Base-by-base conservation (phyloP, 1,284 basidiomycete species). In the Ceratobasidium sp. region DNA sequence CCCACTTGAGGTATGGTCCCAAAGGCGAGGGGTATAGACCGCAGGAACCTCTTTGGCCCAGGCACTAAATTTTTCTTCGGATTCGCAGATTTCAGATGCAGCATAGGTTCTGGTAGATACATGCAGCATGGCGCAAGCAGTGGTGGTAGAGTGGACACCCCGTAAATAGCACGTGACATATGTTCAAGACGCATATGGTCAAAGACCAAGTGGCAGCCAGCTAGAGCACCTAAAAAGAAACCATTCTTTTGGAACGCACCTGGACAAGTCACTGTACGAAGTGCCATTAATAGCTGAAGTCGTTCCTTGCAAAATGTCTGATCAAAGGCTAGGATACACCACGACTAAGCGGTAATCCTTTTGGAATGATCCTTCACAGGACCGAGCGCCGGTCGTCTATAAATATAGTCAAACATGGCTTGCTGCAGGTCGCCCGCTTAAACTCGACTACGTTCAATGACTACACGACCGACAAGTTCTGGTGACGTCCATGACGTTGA, bases 341-440 rank as follows among this genome's bases (percentile, higher is more conserved):
- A 38, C 60, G 35, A 64, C 60, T 64, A 64, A 64, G 35, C 60
- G 30, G 38, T 20, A 10, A 33, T 10, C 8, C 20, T 27, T 3
- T 60, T 60, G 35, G 57, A 64, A 64, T 64, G 60, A 38, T 44
- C 20, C 60, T 64, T 44, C n/a, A 7, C 60, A 23, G 35, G 44
- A 41, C 60, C n/a, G 38, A 23, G 20, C 12, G 35, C 20, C 16
- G 20, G 16, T 23, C 7, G 38, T 7, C 35, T 64, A 64, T 64
- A 64, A 64, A 64, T 64, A 64, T 38, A 20, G 16, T 64, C 20
- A 6, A 5, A 1, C 7, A 64, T 64, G 60, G 38, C 44, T 64
- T 35, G 38, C 38, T 38, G 20, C 38, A 18, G 23, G 30, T n/a
- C 33, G 30, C 27, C 4, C 57, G 38, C 60, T 38, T 55, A 55